These are phyloP conservation scores for Camellia sinensis DNA, from an alignment of 148 eudicot genomes.

Conservation along the genomic window DNA sequence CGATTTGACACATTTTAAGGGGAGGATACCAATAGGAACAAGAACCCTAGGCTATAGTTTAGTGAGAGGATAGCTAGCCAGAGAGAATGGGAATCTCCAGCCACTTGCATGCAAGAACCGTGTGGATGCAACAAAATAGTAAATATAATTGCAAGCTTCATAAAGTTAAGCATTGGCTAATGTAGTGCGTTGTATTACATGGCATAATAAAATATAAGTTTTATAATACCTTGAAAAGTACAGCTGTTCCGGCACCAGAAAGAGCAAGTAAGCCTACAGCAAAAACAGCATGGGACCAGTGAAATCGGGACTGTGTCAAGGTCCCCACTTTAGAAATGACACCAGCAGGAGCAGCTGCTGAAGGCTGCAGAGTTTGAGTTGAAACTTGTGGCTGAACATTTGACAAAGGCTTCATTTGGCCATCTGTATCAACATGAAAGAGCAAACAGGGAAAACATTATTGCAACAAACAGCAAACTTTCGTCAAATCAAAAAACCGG, in stretches of 20 bases:
- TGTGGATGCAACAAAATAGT: neutral
- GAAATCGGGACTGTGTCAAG: conserved; percentile 42
- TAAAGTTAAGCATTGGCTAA: neutral
- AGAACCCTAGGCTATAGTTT: neutral
- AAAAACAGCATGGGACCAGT: conserved; percentile 81
- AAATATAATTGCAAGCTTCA: neutral
- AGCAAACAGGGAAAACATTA: conserved; percentile 10
- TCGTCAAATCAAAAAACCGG: neutral
- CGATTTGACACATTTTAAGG: neutral
- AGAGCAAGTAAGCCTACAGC: conserved; percentile 76
- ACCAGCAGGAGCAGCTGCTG: conserved; percentile 41
- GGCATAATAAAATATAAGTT: neutral
- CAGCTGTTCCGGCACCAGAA: conserved; percentile 86
- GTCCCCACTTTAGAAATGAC: conserved; percentile 38
- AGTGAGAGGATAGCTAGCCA: conserved; percentile 9
- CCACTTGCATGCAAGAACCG: neutral
- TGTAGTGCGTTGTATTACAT: neutral
- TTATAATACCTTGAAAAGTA: conserved; percentile 65
- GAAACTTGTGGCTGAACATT: conserved; percentile 48
- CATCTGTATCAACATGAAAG: conserved; percentile 38
- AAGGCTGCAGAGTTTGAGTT: conserved; percentile 54
- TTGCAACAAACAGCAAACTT: neutral
- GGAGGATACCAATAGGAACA: neutral
- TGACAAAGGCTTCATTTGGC: conserved; percentile 46
- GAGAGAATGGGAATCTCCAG: neutral